Evolutionary conservation across 2,329 filamentous ascomycete species (phyloP), one percentile per base, ranked within the genome.

Genomic region (Calonectria hongkongensis): DNA sequence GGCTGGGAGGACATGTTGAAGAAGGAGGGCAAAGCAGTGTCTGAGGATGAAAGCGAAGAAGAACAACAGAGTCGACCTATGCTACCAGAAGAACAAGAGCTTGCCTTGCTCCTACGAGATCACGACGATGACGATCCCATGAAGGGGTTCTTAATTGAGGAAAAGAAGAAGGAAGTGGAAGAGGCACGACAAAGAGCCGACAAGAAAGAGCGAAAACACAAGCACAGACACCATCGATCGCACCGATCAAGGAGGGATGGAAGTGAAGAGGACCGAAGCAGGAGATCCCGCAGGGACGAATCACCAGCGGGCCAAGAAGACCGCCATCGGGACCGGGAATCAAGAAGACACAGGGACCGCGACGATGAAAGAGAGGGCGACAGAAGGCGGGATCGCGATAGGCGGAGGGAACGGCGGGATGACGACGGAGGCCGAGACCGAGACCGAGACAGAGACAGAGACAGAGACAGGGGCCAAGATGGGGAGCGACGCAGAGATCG

Each of bases 111-210:
- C 69, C 91, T 97, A 66, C 87, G 90, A 67, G 92, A 96, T 18
- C 94, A 97, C 75, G 97, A 98, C 76, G 96, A 98, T 28, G 96
- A 98, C 73, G 97, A 99, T 83, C 97, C 97, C 0, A 99, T 99
- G 97, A 98, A 98, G 85, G 92, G 91, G 45, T 98, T 94, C 79
- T 82, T 98, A 75, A 92, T 98, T 65, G 91, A 96, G 75, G 94
- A 98, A 85, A 98, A 98, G 89, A 95, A 94, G 84, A 95, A 95
- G 82, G 95, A 98, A 82, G 90, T 98, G 15, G 92, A 94, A 68
- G 89, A 90, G 71, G 96, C 95, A 3, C 84, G 77, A 87, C 88
- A 89, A 84, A 80, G 85, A 81, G 78, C 87, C 70, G 86, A 89
- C 16, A 89, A 86, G 78, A 88, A 85, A 76, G 85, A 87, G 72